phyloP scores from a whole-genome alignment of 306 rosid genomes.

The Prunus armeniaca region DNA sequence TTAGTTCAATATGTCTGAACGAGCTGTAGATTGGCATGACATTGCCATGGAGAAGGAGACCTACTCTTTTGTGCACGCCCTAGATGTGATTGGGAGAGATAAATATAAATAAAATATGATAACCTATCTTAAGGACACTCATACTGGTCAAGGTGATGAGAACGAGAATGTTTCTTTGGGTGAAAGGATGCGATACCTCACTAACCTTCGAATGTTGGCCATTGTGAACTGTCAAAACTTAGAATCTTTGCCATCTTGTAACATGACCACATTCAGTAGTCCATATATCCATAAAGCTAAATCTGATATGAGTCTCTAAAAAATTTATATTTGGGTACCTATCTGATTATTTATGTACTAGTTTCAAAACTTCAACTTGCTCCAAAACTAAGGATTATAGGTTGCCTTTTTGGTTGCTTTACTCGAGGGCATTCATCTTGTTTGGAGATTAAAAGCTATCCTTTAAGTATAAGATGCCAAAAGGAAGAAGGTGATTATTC shows the following conservation, averaged over 20 bases:
- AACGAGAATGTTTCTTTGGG: background rate
- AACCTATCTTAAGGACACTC: too few species aligned
- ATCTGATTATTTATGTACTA: slow-evolving; percentile 17
- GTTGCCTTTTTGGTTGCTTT: slow-evolving; percentile 2
- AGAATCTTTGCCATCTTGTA: background rate
- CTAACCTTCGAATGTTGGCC: background rate
- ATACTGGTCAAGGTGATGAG: too few species aligned
- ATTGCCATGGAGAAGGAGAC: too few species aligned
- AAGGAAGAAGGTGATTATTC: too few species aligned
- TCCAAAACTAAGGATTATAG: background rate
- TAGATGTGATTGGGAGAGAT: too few species aligned
- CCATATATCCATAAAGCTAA: too few species aligned
- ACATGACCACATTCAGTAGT: background rate
- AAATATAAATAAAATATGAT: too few species aligned
- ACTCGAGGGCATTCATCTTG: background rate
- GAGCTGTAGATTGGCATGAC: too few species aligned
- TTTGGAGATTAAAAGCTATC: background rate
- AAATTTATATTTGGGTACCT: background rate
- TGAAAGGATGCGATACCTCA: background rate
- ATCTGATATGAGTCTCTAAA: background rate
- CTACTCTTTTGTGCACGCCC: too few species aligned
- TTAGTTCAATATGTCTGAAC: too few species aligned
- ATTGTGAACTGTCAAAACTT: background rate
- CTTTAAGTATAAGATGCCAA: too few species aligned
- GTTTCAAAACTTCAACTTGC: slow-evolving; percentile 9